Base-by-base conservation (phyloP, 345 rosid genomes). In the Hirschfeldia incana region DNA sequence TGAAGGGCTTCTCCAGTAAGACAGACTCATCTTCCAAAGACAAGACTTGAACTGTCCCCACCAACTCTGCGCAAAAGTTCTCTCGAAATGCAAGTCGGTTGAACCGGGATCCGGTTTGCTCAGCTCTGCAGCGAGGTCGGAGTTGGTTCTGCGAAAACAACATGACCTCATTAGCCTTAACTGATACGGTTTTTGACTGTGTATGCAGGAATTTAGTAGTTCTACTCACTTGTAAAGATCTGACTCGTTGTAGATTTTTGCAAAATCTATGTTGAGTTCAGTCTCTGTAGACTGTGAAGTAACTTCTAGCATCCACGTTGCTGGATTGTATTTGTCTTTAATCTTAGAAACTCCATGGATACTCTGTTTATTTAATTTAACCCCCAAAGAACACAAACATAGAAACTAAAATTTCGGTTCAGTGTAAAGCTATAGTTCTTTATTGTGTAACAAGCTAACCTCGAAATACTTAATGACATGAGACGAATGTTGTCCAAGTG, bases 1-100 rank as follows among this genome's bases (percentile, higher is more conserved):
- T 5, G 90, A 68, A 59, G 97, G 97, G 67, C 88, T 90, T 86
- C 95, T 89, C 97, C 98, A 93, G 30, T 93, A 89, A n/a, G 98
- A 88, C 44, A 89, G 73, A 30, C 85, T 77, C 75, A 81, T 92
- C 80, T 93, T 93, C 98, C 98, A 91, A 10, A 93, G 62, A 81
- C 94, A 91, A 46, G 83, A 83, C 76, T 84, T 88, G 82, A 93
- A 87, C 63, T 91, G 98, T 62, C 71, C 97, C 90, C 85, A 83
- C 44, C 85, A 84, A 11, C 80, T 88, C 65, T 85, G 91, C 0
- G 94, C 73, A 75, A 78, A 90, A 8, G 81, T 83, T 64, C 86
- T 86, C 1, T 83, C 80, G 76, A 91, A 93, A 77, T 79, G 84
- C 77, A 93, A 65, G 12, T 87, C 94, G 36, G 55, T 85, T 29